These are phyloP conservation scores for Blastocystis sp. DNA, from an alignment of 352 stramenopile genomes.

Conservation along the genomic window DNA sequence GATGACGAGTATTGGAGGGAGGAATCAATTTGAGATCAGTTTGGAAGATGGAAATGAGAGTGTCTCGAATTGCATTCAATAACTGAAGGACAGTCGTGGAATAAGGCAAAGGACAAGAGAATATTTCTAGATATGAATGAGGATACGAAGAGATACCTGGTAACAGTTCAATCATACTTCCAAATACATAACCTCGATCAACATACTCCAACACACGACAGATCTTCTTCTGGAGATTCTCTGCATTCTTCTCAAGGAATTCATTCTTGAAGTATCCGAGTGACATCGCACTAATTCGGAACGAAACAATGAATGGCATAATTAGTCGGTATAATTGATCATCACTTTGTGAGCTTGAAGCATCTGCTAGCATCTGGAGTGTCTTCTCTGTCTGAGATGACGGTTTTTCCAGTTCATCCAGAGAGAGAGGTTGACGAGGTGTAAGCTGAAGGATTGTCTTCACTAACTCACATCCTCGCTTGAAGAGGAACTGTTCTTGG, in stretches of 20 bases:
- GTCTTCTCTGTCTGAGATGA: background rate
- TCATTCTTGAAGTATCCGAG: constrained; percentile 4
- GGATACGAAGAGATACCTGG: background rate
- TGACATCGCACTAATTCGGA: constrained; percentile 21
- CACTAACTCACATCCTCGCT: constrained; percentile 15
- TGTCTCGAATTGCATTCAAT: background rate
- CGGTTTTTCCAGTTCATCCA: background rate
- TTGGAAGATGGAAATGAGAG: constrained; percentile 20
- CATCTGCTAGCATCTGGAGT: background rate
- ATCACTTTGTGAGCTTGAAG: background rate
- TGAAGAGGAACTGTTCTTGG: constrained; percentile 24
- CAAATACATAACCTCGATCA: background rate
- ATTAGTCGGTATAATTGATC: background rate
- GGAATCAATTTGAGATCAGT: constrained; percentile 11
- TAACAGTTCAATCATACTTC: constrained; percentile 2
- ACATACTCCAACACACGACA: background rate
- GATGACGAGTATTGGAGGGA: background rate
- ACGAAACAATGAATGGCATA: background rate
- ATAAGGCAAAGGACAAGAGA: background rate
- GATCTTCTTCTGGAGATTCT: background rate
- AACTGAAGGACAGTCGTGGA: background rate
- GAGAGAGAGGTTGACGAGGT: background rate
- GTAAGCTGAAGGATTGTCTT: constrained; percentile 7
- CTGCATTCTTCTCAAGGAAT: constrained; percentile 19
- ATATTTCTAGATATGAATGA: background rate